Conservation (phyloP, 164 flowering plant species). For the Malania oleifera region DNA sequence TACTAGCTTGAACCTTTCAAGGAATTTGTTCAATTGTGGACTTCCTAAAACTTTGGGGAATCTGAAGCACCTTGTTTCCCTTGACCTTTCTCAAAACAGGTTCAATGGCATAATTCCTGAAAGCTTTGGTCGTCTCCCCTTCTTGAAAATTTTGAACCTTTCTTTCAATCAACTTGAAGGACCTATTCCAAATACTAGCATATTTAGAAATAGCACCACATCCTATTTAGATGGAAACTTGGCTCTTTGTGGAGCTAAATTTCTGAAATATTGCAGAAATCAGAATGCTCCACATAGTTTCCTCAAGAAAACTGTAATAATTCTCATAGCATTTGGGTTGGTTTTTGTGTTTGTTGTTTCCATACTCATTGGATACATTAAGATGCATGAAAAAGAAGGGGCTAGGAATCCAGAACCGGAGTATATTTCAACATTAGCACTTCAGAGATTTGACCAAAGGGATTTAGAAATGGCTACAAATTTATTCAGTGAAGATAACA, state of each 20-base stretch:
- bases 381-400: background rate
- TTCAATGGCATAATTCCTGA: background rate
- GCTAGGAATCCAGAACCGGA: background rate
- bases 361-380: background rate
- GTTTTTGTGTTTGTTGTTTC: background rate
- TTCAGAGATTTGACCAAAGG: background rate
- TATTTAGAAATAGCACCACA: background rate
- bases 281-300: too few species aligned
- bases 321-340: background rate
- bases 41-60: background rate
- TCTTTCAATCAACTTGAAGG: background rate
- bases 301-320: background rate
- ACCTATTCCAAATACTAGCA: background rate
- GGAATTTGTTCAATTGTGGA: too few species aligned
- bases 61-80: background rate
- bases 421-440: background rate
- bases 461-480: too few species aligned
- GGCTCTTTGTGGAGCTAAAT: background rate
- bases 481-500: too few species aligned
- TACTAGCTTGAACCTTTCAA: background rate
- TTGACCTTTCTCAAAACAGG: background rate
- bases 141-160: background rate
- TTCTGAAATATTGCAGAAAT: background rate
- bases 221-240: background rate
- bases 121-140: background rate